These are phyloP conservation scores for Rosa lucieae DNA, from an alignment of 306 rosid genomes.

Conservation along the genomic window DNA sequence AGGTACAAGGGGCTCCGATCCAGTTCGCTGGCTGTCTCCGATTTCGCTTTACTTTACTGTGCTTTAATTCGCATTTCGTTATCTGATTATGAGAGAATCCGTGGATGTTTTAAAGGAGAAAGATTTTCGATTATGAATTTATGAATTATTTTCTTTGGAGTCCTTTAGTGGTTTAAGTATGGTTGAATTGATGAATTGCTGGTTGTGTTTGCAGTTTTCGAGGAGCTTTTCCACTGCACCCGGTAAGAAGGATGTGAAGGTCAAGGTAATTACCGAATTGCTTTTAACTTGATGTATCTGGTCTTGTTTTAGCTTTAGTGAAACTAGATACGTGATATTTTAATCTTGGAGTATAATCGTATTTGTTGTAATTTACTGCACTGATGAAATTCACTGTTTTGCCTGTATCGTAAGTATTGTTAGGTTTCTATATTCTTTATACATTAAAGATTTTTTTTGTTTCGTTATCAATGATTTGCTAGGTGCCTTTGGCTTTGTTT, in stretches of 20 bases:
- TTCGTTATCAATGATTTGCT: slow-evolving; percentile 16
- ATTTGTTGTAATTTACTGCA: neutral
- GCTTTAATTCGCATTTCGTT: neutral
- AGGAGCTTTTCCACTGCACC: slow-evolving; percentile 58
- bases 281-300: neutral
- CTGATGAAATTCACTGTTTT: neutral
- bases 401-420: neutral
- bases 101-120: neutral
- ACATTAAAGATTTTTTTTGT: neutral
- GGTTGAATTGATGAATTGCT: neutral
- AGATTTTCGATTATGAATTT: neutral
- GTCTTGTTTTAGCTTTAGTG: neutral
- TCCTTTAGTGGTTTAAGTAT: neutral
- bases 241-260: slow-evolving; percentile 48
- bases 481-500: slow-evolving; percentile 82
- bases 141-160: neutral
- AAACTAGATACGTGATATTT: neutral
- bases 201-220: slow-evolving; percentile 52
- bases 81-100: too few species aligned
- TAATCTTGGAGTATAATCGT: neutral
- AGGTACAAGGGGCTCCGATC: slow-evolving; percentile 33
- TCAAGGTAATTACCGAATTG: slow-evolving; percentile 49
- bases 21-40: neutral
- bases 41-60: neutral
- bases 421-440: neutral